phyloP scores from a whole-genome alignment of 2,329 filamentous ascomycete genomes.

The Xylariales sp. region DNA sequence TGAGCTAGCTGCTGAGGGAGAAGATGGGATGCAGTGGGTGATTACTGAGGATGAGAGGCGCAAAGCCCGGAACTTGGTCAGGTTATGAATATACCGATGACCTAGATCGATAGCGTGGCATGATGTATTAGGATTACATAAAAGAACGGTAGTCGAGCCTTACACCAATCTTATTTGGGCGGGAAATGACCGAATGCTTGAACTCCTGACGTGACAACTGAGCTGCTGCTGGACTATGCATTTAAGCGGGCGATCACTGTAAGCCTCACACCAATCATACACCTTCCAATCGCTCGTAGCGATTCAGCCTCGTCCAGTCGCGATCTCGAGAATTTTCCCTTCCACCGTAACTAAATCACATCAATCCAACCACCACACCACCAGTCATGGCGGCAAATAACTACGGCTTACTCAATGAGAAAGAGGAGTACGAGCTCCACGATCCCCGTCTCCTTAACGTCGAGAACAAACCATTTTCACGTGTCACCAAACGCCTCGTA shows the following conservation, averaged over 20 bases:
- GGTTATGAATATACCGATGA: constrained; percentile 13
- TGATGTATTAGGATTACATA: neutral
- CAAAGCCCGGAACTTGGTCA: constrained; percentile 58
- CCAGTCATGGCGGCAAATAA: constrained; percentile 21
- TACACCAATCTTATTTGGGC: too few relatives aligned
- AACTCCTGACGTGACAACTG: too few relatives aligned
- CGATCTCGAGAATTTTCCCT: too few relatives aligned
- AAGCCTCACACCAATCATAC: too few relatives aligned
- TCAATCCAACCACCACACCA: too few relatives aligned
- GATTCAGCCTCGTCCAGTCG: too few relatives aligned
- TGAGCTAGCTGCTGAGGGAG: constrained; percentile 46
- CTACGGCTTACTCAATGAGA: constrained; percentile 59
- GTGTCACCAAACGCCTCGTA: constrained; percentile 76
- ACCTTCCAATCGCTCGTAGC: too few relatives aligned
- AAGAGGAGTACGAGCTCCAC: constrained; percentile 79
- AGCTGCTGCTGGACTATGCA: too few relatives aligned
- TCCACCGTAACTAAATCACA: too few relatives aligned
- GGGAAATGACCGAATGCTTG: too few relatives aligned
- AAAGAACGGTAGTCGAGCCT: too few relatives aligned
- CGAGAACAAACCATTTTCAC: constrained; percentile 88
- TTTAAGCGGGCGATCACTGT: too few relatives aligned
- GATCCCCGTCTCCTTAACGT: constrained; percentile 81
- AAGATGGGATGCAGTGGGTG: constrained; percentile 57
- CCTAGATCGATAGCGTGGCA: neutral
- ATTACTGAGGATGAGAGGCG: constrained; percentile 58